Evolutionary conservation across 1,284 basidiomycete genomes (phyloP).

Genomic region (Sporisorium sorghi): DNA sequence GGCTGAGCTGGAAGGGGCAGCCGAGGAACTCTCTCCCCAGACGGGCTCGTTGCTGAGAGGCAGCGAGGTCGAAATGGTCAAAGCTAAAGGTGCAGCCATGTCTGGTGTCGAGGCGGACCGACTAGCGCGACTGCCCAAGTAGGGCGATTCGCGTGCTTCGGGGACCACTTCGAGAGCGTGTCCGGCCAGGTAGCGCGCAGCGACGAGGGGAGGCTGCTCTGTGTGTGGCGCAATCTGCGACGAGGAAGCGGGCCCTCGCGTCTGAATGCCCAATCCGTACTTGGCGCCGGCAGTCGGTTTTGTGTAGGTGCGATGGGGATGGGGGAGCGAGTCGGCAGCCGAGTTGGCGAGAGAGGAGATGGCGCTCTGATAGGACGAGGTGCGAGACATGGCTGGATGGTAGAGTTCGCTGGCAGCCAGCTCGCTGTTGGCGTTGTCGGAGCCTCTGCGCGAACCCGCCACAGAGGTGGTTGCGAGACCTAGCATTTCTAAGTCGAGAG

Average conservation of each 20-base stretch:
- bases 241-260: slow-evolving; percentile 8
- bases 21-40: slow-evolving; percentile 41
- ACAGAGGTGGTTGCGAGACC: background rate
- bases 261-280: slow-evolving; percentile 33
- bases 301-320: background rate
- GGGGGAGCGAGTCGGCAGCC: slow-evolving; percentile 7
- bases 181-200: slow-evolving; percentile 20
- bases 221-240: slow-evolving; percentile 13
- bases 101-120: slow-evolving; percentile 24
- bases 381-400: slow-evolving; percentile 20
- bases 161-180: slow-evolving; percentile 28
- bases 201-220: slow-evolving; percentile 1
- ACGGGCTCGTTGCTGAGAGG: slow-evolving; percentile 32
- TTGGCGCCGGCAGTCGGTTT: slow-evolving; percentile 12
- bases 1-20: background rate
- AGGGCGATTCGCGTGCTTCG: slow-evolving; percentile 40
- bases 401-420: slow-evolving; percentile 9
- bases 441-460: slow-evolving; percentile 17
- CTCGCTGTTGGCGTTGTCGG: slow-evolving; percentile 21
- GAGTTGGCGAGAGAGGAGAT: slow-evolving; percentile 19
- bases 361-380: slow-evolving; percentile 34
- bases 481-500: background rate
- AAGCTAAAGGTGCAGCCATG: slow-evolving; percentile 4
- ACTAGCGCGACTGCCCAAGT: slow-evolving; percentile 27
- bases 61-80: slow-evolving; percentile 31